phyloP scores from a whole-genome alignment of 176 grass and related monocot species.

The Phoenix roebelenii region DNA sequence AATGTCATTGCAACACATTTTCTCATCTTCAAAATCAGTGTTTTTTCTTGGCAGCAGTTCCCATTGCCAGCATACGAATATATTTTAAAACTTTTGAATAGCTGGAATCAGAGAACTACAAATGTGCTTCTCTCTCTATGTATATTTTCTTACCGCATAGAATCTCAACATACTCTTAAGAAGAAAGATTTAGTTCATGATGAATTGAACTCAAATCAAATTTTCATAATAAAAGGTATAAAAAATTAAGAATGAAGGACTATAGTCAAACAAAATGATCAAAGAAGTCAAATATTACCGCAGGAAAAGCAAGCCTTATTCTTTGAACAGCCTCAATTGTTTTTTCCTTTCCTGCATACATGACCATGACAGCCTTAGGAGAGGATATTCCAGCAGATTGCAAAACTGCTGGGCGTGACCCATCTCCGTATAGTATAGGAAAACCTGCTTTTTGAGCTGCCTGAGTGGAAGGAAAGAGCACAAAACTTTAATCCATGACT shows the following conservation, averaged over 20 bases:
- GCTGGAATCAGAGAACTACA: too few species aligned
- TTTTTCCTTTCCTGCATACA: constrained; percentile 73
- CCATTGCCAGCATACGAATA: too few species aligned
- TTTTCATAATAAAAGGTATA: neutral
- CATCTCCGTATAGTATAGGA: constrained; percentile 74
- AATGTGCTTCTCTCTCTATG: too few species aligned
- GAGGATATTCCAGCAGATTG: constrained; percentile 92
- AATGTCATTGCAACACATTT: too few species aligned
- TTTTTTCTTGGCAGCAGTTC: too few species aligned
- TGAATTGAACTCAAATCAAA: neutral
- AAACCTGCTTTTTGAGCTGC: constrained; percentile 75
- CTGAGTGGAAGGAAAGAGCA: constrained; percentile 23
- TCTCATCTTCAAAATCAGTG: too few species aligned
- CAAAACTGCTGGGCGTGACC: constrained; percentile 81
- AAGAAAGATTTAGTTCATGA: too few species aligned
- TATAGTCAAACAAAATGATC: neutral
- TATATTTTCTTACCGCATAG: too few species aligned
- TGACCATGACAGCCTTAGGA: constrained; percentile 96
- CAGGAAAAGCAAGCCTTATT: constrained; percentile 89
- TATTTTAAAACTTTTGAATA: too few species aligned
- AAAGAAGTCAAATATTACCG: constrained; percentile 29
- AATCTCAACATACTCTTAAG: too few species aligned
- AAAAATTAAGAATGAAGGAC: neutral
- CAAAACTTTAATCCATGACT: constrained; percentile 1
- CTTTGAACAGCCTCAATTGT: constrained; percentile 67